phyloP scores from a whole-genome alignment of 1,139 yeast species.

The Hemisphaericaspora xylofermentans region DNA sequence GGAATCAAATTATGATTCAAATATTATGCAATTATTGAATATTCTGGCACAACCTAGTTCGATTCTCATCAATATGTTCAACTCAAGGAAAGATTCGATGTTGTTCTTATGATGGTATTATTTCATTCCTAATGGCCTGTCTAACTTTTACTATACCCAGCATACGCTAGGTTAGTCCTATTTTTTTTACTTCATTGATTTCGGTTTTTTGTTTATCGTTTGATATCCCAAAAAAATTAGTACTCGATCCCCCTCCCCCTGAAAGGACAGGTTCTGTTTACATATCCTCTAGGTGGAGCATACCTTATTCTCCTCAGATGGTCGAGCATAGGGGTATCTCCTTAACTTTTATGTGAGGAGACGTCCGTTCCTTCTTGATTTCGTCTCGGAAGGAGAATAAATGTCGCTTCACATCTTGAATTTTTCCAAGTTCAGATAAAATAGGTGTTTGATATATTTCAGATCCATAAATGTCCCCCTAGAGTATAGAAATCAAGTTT shows the following conservation, averaged over 20 bases:
- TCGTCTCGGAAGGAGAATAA: slow-evolving; percentile 1
- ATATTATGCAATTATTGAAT: slow-evolving; percentile 1
- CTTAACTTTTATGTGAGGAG: background rate
- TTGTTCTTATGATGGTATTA: background rate
- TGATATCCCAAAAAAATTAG: background rate
- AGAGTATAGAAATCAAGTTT: slow-evolving; percentile 2
- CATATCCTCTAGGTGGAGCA: slow-evolving; percentile 2
- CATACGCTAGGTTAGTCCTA: background rate
- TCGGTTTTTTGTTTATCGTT: background rate
- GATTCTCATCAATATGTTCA: background rate
- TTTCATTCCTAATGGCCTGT: too few relatives aligned
- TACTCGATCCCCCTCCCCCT: background rate
- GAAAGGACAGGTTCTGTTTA: background rate
- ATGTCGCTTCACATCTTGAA: slow-evolving; percentile 3
- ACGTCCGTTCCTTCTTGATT: slow-evolving; percentile 3
- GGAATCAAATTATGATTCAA: background rate
- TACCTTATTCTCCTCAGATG: slow-evolving; percentile 1
- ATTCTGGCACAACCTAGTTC: background rate
- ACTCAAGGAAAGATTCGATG: background rate
- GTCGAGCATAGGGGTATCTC: slow-evolving; percentile 3
- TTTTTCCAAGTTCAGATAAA: slow-evolving; percentile 1
- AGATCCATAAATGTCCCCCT: background rate
- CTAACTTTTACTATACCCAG: background rate
- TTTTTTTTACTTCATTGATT: slow-evolving; percentile 2
- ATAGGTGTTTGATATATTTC: background rate